Evolutionary conservation across 345 rosid genomes (phyloP), one percentile per base, ranked within the genome.

Genomic region (Brassica juncea): DNA sequence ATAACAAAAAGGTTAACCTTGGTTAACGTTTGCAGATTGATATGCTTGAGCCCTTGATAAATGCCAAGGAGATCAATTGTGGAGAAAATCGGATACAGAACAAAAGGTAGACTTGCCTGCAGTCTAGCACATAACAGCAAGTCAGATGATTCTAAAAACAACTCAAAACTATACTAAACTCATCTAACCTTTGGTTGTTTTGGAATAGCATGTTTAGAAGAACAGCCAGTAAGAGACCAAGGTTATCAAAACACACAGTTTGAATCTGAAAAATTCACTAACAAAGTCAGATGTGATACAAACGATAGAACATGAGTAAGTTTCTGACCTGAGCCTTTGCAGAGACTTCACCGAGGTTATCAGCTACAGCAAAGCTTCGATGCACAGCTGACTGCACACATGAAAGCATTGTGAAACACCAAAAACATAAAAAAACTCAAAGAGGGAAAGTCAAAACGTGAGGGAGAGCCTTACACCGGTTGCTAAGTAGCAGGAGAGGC

Each of bases 341-440:
- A 74, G 98, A 91, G 78, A 91, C 89, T 89, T 94, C 98, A 84
- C 97, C 98, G 35, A 91, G 88, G 86, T 94, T 94, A 86, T 90
- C 97, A 25, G 90, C 92, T 68, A 94, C 71, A n/a, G 98, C 95
- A 87, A 94, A 94, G 86, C 98, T 94, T 70, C 91, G 83, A 82
- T 91, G 95, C 76, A 94, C 84, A 62, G 97, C 87, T 73, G 98
- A 86, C 98, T 91, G 75, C 69, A 63, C 23, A 42, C 60, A 9
- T 10, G 4, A 4, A 55, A 8, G 23, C 72, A 72, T 42, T 23
- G 1, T 49, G 21, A 70, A 70, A 35, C 37, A 25, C 37, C 1
- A 25, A 60, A n/a, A n/a, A n/a, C n/a, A n/a, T n/a, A n/a, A n/a
- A n/a, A n/a, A n/a, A 16, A 62, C 39, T 7, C 19, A 49, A 44